phyloP scores from a whole-genome alignment of 306 rosid genomes.

The Begonia masoniana region DNA sequence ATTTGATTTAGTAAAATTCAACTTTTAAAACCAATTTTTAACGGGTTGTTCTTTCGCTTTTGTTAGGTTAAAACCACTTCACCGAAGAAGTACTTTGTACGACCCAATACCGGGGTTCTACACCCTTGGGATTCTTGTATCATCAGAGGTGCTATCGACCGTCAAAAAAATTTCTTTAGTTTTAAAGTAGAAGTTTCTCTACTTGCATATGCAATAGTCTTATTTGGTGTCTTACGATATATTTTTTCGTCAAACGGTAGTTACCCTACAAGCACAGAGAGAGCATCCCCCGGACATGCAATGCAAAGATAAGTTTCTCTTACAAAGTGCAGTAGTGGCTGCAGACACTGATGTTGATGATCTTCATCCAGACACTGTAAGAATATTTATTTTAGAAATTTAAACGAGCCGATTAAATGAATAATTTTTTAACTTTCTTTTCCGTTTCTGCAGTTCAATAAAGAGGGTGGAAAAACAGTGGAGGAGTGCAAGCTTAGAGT shows the following conservation, averaged over 20 bases:
- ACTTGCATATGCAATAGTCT: too few relatives aligned
- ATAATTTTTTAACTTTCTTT: neutral
- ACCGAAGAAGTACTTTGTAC: constrained; percentile 90
- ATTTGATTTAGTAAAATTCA: too few relatives aligned
- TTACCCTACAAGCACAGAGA: constrained; percentile 85
- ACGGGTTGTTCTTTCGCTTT: constrained; percentile 4
- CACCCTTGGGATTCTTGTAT: constrained; percentile 77
- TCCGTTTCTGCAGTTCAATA: constrained; percentile 46
- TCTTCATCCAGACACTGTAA: constrained; percentile 68
- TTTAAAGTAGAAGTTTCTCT: too few relatives aligned
- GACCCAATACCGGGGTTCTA: constrained; percentile 84
- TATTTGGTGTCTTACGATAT: too few relatives aligned
- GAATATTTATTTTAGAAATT: constrained; percentile 13
- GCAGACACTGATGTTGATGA: constrained; percentile 65
- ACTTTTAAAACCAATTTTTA: neutral
- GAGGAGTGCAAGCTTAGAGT: constrained; percentile 92
- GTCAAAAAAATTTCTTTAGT: too few relatives aligned
- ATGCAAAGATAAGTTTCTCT: constrained; percentile 88
- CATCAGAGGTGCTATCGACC: constrained; percentile 51
- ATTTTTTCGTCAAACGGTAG: constrained; percentile 21
- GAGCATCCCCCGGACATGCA: constrained; percentile 83
- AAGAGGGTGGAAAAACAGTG: constrained; percentile 60
- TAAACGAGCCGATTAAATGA: too few relatives aligned
- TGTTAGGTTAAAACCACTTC: constrained; percentile 93
- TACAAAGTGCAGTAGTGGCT: constrained; percentile 71